Evolutionary conservation across 805 yeast species (phyloP), one percentile per base, ranked within the genome.

Genomic region (Candida odintsovae): DNA sequence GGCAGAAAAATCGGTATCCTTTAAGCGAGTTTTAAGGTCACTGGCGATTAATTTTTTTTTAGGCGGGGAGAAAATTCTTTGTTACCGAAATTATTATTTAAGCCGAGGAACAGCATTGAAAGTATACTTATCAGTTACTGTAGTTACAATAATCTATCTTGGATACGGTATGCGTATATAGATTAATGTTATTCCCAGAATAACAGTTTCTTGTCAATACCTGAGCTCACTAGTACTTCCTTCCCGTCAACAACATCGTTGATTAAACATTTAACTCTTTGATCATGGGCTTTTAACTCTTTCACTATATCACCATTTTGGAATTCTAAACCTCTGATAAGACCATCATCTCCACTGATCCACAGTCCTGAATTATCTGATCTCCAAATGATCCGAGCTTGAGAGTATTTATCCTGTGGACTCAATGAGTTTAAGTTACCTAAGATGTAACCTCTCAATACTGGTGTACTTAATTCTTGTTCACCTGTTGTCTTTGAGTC

Each of bases 271-370:
- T 79, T 80, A 35, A 82, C 73, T 35, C 78, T 67, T 2, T 81
- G 80, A 2, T 68, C 68, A 61, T 51, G 53, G 1, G 58, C 68
- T n/a, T 54, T 63, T 51, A 59, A 58, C 54, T 50, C 68, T 51
- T 70, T 42, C 12, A 63, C 59, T 18, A 61, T 66, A 50, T 52
- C 58, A 20, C 69, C 76, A 12, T 63, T 57, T 13, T 64, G 56
- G 23, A 82, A 50, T 53, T 82, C 83, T 10, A 83, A 57, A 0
- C 88, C 90, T 40, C 89, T 59, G 1, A 84, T 56, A 0, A 61
- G 49, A 0, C 90, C 92, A 59, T 83, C 90, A 51, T 84, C 90
- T 3, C 89, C 82, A 42, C 75, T 66, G 0, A 82, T 69, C 88
- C 90, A 83, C 2, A 83, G 44, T 0, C 90, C 90, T 22, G 51